Conservation (phyloP, 129 eudicot genomes). For the carrot (Daucus carota) region DH1_v3.0 NC_030386.2:32066501-32067000, state of each 20-base stretch:
- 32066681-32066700: not conserved
- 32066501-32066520: too few relatives aligned
- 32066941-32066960: slow-evolving; percentile 25
- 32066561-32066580: too few relatives aligned
- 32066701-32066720: not conserved
- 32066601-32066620: too few relatives aligned
- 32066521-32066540: not conserved
- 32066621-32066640: not conserved
- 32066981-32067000: slow-evolving; percentile 40
- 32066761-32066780: not conserved
- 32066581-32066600: too few relatives aligned
- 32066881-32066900: not conserved
- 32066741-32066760: slow-evolving; percentile 1
- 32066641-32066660: not conserved
- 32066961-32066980: slow-evolving; percentile 34
- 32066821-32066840: slow-evolving; percentile 17
- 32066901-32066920: slow-evolving; percentile 25
- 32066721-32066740: not conserved
- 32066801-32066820: slow-evolving; percentile 15
- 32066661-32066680: not conserved
- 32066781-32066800: not conserved
- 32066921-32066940: slow-evolving; percentile 21
- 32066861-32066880: not conserved
- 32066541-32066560: too few relatives aligned
- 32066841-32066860: not conserved